Evolutionary conservation across 139 green algal species (phyloP).

Genomic region (Chlamydomonas sphaeroides): DNA sequence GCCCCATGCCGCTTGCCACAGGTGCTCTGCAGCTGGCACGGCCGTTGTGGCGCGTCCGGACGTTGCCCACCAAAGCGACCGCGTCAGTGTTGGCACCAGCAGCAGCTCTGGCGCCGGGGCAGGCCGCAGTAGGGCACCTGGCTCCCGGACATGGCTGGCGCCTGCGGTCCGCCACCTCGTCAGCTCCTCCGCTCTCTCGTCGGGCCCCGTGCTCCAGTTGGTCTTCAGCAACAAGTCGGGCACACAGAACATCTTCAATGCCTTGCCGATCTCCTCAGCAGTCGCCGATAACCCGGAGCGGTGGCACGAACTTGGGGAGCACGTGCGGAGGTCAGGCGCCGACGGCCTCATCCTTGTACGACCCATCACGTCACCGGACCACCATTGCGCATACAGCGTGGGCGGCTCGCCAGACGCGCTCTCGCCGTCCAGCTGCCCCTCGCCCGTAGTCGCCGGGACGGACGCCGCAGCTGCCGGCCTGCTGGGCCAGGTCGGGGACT

Average conservation of each 20-base stretch:
- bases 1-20: too few species aligned
- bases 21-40: too few species aligned
- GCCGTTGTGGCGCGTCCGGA: too few species aligned
- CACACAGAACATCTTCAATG: not conserved
- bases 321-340: conserved; percentile 13
- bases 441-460: not conserved
- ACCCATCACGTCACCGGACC: conserved; percentile 18
- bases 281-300: conserved; percentile 29
- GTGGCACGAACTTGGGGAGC: not conserved
- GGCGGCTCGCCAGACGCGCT: not conserved
- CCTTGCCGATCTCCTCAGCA: not conserved
- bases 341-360: conserved; percentile 35
- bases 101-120: not conserved
- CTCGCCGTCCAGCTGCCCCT: not conserved
- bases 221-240: not conserved
- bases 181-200: not conserved
- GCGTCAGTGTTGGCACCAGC: too few species aligned
- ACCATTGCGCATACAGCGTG: not conserved
- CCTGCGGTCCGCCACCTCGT: conserved; percentile 2
- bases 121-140: not conserved
- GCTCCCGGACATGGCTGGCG: conserved; percentile 12
- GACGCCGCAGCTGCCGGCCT: not conserved
- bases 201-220: not conserved
- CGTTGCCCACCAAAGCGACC: too few species aligned
- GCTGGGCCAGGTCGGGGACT: conserved; percentile 1